A percentile compares a stretch with the other conserved stretches of the same genome.
These are phyloP conservation scores for Beauveria scarabaeidicola DNA, from an alignment of 2,329 filamentous ascomycete genomes.

Conservation along the genomic window DNA sequence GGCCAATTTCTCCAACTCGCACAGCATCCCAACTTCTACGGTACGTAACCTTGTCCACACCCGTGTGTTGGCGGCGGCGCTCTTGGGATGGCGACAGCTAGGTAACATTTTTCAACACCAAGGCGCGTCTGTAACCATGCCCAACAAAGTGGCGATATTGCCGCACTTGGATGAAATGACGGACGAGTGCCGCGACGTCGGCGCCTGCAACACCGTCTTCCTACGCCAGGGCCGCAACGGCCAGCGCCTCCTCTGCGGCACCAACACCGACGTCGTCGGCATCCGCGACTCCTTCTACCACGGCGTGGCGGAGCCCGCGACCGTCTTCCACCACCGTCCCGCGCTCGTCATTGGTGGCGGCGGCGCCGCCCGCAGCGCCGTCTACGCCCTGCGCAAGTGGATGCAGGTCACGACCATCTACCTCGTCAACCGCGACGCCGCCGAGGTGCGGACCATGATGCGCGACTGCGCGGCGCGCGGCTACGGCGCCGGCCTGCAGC, in stretches of 20 bases:
- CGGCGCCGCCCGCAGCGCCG: slow-evolving; percentile 67
- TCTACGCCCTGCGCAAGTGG: slow-evolving; percentile 66
- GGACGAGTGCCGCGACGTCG: slow-evolving; percentile 62
- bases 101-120: not conserved
- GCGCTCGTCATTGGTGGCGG: slow-evolving; percentile 70
- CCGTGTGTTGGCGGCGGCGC: no score
- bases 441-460: slow-evolving; percentile 60
- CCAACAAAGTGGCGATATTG: slow-evolving; percentile 71
- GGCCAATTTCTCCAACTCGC: slow-evolving; percentile 41
- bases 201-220: slow-evolving; percentile 75
- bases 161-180: slow-evolving; percentile 65
- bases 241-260: slow-evolving; percentile 53
- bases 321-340: slow-evolving; percentile 48
- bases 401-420: slow-evolving; percentile 63
- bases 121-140: slow-evolving; percentile 74
- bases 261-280: slow-evolving; percentile 75
- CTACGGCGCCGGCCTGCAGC: slow-evolving; percentile 51
- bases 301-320: slow-evolving; percentile 38
- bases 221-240: slow-evolving; percentile 40
- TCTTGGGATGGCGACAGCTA: not conserved
- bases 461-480: slow-evolving; percentile 51
- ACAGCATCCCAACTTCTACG: slow-evolving; percentile 52
- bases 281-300: slow-evolving; percentile 63
- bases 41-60: slow-evolving; percentile 27
- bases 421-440: slow-evolving; percentile 63